phyloP scores from a whole-genome alignment of 2,329 filamentous ascomycete genomes.

The Epichloe gansuensis region DNA sequence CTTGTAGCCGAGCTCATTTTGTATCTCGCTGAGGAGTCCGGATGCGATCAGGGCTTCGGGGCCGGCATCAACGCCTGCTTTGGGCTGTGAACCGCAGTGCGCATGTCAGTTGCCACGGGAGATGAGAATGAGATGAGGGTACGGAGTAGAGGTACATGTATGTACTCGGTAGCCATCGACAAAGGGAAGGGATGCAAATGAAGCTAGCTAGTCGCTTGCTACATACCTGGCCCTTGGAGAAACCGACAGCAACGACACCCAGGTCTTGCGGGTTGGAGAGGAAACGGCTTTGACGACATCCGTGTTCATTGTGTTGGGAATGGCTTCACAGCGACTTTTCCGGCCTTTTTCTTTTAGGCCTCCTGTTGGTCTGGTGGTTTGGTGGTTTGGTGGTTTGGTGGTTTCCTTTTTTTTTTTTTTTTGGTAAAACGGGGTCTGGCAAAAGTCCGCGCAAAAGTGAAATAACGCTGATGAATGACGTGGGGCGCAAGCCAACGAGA shows the following conservation, averaged over 20 bases:
- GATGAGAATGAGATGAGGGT: no score
- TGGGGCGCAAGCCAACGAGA: background rate
- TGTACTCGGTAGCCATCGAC: no score
- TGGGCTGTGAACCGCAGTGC: slow-evolving; percentile 46
- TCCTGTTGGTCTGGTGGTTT: slow-evolving; percentile 1
- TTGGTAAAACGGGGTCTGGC: no score
- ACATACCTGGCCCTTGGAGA: slow-evolving; percentile 86
- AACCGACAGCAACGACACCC: slow-evolving; percentile 87
- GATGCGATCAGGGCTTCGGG: slow-evolving; percentile 80
- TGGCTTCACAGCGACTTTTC: no score
- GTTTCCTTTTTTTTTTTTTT: background rate
- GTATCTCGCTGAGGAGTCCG: slow-evolving; percentile 73
- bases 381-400: no score
- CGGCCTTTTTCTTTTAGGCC: no score
- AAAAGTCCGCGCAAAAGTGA: background rate
- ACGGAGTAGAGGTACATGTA: no score
- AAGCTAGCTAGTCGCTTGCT: background rate
- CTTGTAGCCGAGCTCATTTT: slow-evolving; percentile 77
- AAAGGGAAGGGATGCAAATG: background rate
- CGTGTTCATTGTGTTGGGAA: slow-evolving; percentile 31
- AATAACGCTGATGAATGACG: background rate
- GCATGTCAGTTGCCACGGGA: no score
- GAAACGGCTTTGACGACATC: slow-evolving; percentile 57
- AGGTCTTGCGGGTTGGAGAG: slow-evolving; percentile 68
- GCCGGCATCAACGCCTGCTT: slow-evolving; percentile 82